A percentile compares a stretch with the other conserved stretches of the same genome.
Evolutionary conservation across 768 basidiomycete species (phyloP).

Genomic region (Boletellus ananas): DNA sequence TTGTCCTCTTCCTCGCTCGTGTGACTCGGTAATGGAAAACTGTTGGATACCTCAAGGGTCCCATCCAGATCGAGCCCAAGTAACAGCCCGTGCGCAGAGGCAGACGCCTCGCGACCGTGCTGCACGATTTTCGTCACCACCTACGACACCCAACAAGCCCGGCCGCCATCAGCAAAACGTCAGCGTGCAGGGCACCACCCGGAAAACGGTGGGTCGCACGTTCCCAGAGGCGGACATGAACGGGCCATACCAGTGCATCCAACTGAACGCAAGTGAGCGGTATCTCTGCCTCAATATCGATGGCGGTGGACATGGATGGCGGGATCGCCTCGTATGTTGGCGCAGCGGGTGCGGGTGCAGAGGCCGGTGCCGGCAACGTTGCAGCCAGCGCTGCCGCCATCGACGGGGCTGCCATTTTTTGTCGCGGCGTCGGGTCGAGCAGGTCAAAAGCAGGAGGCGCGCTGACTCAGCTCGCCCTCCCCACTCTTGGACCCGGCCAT

Average conservation of each 20-base stretch:
- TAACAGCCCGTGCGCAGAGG: conserved; percentile 79
- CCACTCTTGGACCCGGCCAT: too few relatives aligned
- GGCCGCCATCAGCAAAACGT: conserved; percentile 14
- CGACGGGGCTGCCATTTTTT: conserved; percentile 63
- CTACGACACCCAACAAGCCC: conserved; percentile 37
- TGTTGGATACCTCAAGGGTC: conserved; percentile 85
- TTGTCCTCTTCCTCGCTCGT: conserved; percentile 77
- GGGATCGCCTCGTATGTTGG: conserved; percentile 85
- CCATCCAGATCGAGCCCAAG: conserved; percentile 93
- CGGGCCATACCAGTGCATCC: conserved; percentile 71
- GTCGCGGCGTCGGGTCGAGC: not conserved
- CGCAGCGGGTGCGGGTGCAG: conserved; percentile 56
- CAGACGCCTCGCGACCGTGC: conserved; percentile 77
- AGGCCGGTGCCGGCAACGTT: conserved; percentile 59
- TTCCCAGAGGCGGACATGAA: conserved; percentile 3
- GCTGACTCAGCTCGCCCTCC: conserved; percentile 26
- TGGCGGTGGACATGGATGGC: conserved; percentile 85
- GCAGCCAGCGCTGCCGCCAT: conserved; percentile 95
- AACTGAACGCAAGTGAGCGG: conserved; percentile 76
- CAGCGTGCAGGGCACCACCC: not conserved
- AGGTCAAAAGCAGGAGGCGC: not conserved
- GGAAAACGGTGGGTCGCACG: conserved; percentile 1
- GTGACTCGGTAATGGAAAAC: conserved; percentile 78
- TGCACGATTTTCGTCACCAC: conserved; percentile 93
- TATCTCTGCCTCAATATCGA: conserved; percentile 92